Evolutionary conservation across 23 red algal genomes (phyloP).

Genomic region (Pyropia haitanensis): DNA sequence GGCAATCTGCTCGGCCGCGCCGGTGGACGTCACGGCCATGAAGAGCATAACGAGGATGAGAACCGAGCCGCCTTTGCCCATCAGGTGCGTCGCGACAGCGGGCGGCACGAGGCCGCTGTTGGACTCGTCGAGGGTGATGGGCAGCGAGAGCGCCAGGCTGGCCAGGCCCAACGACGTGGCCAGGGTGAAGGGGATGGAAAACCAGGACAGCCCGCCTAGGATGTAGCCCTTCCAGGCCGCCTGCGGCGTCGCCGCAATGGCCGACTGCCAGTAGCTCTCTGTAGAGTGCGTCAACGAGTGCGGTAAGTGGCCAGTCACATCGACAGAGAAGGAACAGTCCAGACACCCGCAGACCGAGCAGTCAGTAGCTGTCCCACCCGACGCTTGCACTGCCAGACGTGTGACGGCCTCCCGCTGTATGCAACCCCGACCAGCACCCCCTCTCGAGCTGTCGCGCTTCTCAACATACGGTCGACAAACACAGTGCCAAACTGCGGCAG

Average conservation of each 20-base stretch:
- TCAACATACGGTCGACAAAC: slow-evolving; percentile 46
- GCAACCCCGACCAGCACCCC: no score
- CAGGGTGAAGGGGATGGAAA: slow-evolving; percentile 71
- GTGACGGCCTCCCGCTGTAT: no score
- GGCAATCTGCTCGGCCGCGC: slow-evolving; percentile 66
- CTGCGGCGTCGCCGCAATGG: slow-evolving; percentile 59
- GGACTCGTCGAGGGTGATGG: slow-evolving; percentile 27
- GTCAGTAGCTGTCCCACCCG: no score
- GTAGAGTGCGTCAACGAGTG: no score
- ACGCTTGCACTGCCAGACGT: no score
- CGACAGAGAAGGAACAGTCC: no score
- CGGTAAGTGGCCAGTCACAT: slow-evolving; percentile 43
- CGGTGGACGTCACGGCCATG: slow-evolving; percentile 77
- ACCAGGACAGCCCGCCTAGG: slow-evolving; percentile 75
- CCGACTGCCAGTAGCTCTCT: slow-evolving; percentile 58
- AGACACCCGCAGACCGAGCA: no score
- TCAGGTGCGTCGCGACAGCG: slow-evolving; percentile 44
- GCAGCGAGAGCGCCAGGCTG: slow-evolving; percentile 38
- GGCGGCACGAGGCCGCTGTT: slow-evolving; percentile 46
- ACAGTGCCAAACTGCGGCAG: slow-evolving; percentile 52
- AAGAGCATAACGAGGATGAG: slow-evolving; percentile 78
- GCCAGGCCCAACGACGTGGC: slow-evolving; percentile 64
- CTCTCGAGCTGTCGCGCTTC: no score
- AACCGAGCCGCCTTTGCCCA: slow-evolving; percentile 42
- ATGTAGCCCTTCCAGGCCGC: slow-evolving; percentile 74